These are phyloP conservation scores for Cicer yamashitae DNA, from an alignment of 306 rosid species.

Conservation along the genomic window DNA sequence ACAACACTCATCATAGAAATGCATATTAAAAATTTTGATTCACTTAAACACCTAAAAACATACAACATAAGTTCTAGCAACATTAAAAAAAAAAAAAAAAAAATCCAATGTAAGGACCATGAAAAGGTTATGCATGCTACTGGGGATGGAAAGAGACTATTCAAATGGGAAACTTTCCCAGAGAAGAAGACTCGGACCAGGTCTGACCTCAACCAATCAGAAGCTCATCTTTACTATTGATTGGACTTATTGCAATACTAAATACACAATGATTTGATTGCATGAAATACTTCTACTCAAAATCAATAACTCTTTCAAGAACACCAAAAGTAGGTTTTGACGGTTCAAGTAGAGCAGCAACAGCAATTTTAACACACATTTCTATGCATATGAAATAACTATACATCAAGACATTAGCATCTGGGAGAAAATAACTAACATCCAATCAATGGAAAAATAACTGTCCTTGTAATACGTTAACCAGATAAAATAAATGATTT, in stretches of 20 bases:
- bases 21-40: neutral
- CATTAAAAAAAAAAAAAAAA: neutral
- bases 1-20: neutral
- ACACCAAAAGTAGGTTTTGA: neutral
- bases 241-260: neutral
- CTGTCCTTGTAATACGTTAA: neutral
- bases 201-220: neutral
- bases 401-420: constrained; percentile 7
- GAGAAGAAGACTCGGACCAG: neutral
- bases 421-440: neutral
- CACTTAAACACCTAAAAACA: constrained; percentile 28
- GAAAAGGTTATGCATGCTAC: neutral
- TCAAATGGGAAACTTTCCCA: neutral
- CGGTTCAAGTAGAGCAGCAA: neutral
- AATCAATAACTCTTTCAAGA: neutral
- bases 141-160: neutral
- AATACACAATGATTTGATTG: neutral
- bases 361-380: constrained; percentile 12
- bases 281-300: neutral
- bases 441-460: constrained; percentile 15
- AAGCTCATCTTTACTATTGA: neutral
- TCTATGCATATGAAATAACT: constrained; percentile 2
- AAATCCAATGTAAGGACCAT: neutral
- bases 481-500: neutral
- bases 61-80: neutral